A percentile compares a stretch with the other conserved stretches of the same genome.
Conservation (phyloP, 2,329 filamentous ascomycete species). For the Diaporthe batatas region DNA sequence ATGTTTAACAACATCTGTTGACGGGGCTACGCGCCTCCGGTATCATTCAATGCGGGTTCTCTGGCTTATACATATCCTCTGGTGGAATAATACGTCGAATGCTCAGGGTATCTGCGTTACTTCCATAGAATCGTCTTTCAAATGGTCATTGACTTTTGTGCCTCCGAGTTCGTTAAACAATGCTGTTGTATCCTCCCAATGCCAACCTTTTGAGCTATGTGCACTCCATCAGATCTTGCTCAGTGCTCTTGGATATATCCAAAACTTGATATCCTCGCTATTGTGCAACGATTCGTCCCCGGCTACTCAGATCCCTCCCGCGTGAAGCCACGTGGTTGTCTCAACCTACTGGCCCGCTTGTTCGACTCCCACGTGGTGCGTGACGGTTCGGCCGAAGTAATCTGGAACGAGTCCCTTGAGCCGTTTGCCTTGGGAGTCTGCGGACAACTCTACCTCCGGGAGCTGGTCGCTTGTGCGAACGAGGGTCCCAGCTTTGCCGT, state of each 20-base stretch:
- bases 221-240: neutral
- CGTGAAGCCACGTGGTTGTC: neutral
- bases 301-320: neutral
- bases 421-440: neutral
- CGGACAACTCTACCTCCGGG: neutral
- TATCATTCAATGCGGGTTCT: neutral
- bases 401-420: neutral
- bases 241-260: neutral
- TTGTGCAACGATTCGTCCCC: slow-evolving; percentile 11
- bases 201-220: neutral
- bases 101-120: neutral
- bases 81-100: neutral
- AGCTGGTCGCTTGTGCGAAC: neutral
- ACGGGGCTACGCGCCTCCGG: neutral
- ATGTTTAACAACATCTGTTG: neutral
- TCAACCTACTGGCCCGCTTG: neutral
- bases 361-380: neutral
- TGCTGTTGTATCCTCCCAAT: slow-evolving; percentile 1
- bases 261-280: slow-evolving; percentile 15
- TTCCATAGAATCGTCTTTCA: neutral
- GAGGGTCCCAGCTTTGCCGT: neutral
- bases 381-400: neutral
- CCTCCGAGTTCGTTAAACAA: neutral
- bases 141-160: neutral
- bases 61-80: neutral